phyloP scores from a whole-genome alignment of 2,329 filamentous ascomycete genomes.

The Chalaropsis ovoidea region DNA sequence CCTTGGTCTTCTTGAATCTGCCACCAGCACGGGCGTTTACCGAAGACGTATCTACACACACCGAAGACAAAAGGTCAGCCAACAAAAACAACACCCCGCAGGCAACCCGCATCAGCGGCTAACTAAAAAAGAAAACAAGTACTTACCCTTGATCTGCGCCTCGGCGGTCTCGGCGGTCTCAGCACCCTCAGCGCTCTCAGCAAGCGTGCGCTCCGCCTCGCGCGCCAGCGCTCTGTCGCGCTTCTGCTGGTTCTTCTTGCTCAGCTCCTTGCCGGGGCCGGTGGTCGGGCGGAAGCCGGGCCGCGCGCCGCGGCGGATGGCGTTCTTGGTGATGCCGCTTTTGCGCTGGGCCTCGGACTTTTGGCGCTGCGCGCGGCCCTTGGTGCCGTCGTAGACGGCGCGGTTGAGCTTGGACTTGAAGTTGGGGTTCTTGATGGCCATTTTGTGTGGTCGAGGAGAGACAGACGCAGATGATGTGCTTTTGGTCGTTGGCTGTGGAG shows the following conservation, averaged over 20 bases:
- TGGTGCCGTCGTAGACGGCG: conserved; percentile 39
- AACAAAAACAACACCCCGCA: not conserved
- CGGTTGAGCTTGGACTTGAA: conserved; percentile 43
- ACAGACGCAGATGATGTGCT: not conserved
- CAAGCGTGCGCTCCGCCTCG: conserved; percentile 44
- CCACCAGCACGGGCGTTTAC: conserved; percentile 1
- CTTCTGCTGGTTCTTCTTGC: conserved; percentile 48
- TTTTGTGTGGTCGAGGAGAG: conserved; percentile 29
- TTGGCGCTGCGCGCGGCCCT: conserved; percentile 37
- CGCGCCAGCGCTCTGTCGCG: conserved; percentile 45
- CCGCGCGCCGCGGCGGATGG: conserved; percentile 42
- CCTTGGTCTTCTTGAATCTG: conserved; percentile 10
- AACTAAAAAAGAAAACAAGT: not conserved
- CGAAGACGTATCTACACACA: conserved; percentile 5
- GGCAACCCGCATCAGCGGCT: not conserved
- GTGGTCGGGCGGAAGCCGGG: conserved; percentile 46
- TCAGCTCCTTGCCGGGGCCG: conserved; percentile 43
- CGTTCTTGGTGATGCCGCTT: conserved; percentile 36
- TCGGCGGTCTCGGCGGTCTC: conserved; percentile 43
- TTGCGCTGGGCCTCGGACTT: conserved; percentile 36
- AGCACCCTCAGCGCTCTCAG: conserved; percentile 41
- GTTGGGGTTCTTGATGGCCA: conserved; percentile 52
- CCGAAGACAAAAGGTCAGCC: not conserved
- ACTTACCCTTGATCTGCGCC: conserved; percentile 40
- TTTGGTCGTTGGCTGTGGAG: not conserved